Evolutionary conservation across 2,329 filamentous ascomycete genomes (phyloP).

Genomic region (Cladosporium oxysporum): DNA sequence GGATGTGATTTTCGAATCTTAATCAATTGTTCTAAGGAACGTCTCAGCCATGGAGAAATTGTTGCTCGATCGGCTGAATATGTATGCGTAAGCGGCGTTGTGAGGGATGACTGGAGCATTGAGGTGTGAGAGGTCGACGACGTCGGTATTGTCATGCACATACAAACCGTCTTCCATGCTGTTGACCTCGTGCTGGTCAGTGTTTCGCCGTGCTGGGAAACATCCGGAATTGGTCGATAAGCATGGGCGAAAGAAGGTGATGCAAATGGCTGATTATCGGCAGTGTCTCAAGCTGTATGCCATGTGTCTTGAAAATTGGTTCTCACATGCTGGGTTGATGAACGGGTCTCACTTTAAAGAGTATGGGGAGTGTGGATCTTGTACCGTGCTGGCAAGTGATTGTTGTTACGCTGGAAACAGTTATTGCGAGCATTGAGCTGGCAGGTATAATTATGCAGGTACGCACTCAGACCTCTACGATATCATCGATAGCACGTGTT

Average conservation of each 20-base stretch:
- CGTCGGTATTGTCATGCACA: not conserved
- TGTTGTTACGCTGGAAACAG: not conserved
- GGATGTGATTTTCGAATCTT: not conserved
- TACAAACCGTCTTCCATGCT: not conserved
- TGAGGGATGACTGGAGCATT: not conserved
- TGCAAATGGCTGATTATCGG: not conserved
- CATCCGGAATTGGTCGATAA: not conserved
- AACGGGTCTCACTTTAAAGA: constrained; percentile 1
- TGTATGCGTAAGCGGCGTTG: not conserved
- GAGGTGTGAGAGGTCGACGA: not conserved
- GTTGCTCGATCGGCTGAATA: not conserved
- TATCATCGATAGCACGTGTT: not conserved
- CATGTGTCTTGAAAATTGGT: not conserved
- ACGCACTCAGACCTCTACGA: not conserved
- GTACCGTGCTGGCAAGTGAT: not conserved
- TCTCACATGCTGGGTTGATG: constrained; percentile 3
- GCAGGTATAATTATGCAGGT: not conserved
- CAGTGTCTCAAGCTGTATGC: not conserved
- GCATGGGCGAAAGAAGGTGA: not conserved
- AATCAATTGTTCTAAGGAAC: not conserved
- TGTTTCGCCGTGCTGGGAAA: not conserved
- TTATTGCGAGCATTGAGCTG: not conserved
- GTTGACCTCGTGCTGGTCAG: not conserved
- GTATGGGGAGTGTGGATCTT: constrained; percentile 2
- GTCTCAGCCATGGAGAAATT: constrained; percentile 7